Base-by-base conservation (phyloP, 805 yeast genomes). In the Zygosaccharomyces rouxii region DNA sequence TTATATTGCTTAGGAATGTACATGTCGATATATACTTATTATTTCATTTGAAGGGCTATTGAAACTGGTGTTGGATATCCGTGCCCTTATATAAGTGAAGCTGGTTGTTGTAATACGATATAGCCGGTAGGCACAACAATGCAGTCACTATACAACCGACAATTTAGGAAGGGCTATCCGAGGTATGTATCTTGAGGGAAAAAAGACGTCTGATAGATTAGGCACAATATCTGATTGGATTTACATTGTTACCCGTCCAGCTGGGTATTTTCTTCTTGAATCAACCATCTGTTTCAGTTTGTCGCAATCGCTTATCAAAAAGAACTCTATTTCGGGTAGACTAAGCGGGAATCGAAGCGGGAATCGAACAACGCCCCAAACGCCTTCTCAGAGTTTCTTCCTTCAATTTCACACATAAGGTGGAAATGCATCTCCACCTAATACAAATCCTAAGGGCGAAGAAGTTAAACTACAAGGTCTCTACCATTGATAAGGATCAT, bases 1-100 rank as follows among this genome's bases (percentile, higher is more conserved):
- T 48, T 53, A 46, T 49, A 59, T 6, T 49, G 51, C 14, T 57
- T 56, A 13, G 71, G 71, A 25, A 59, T 59, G 41, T 63, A 69
- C 66, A 67, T 64, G 29, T 42, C 13, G 6, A 21, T 26, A 13
- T 5, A 2, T 16, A 16, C 23, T n/a, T 33, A 7, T 18, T 18
- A 6, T 7, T 16, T 7, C 37, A 1, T 23, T 9, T 16, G 10
- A n/a, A 13, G n/a, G 6, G 1, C 7, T 1, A 14, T 30, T 30
- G 33, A 7, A 4, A 6, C 5, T 14, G 4, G 1, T 7, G 3
- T 30, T 13, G 7, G 7, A 4, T 30, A 30, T 11, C 6, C 33
- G 4, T n/a, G 7, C 16, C 2, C n/a, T 30, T 30, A 13, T 30
- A 30, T 30, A 6, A 11, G 28, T 30, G 7, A n/a, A 13, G 13